phyloP scores from a whole-genome alignment of 306 rosid genomes.

The Vigna mungo region DNA sequence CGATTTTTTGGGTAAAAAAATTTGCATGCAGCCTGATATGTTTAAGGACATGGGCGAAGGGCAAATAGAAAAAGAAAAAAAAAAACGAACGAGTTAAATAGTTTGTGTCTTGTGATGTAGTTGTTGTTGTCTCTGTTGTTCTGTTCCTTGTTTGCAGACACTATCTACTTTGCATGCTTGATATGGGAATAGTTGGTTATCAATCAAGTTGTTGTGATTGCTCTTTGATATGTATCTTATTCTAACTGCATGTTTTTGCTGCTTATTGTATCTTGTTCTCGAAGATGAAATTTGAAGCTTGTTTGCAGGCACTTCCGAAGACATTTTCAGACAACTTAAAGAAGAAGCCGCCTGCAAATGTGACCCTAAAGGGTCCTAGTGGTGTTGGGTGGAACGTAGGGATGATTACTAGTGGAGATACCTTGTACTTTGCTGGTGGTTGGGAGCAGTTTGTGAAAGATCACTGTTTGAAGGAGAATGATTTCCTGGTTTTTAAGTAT shows the following conservation, averaged over 20 bases:
- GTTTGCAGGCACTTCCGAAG: slow-evolving; percentile 68
- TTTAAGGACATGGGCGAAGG: not conserved
- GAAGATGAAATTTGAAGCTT: slow-evolving; percentile 11
- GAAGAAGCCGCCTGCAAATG: slow-evolving; percentile 64
- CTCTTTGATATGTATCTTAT: not conserved
- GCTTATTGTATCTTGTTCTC: slow-evolving; percentile 12
- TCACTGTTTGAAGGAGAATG: slow-evolving; percentile 65
- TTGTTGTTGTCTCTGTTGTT: slow-evolving; percentile 17
- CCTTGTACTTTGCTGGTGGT: slow-evolving; percentile 55
- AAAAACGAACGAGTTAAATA: not conserved
- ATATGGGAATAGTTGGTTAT: slow-evolving; percentile 2
- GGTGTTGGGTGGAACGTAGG: slow-evolving; percentile 67
- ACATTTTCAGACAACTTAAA: slow-evolving; percentile 57
- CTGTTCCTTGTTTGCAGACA: slow-evolving; percentile 13
- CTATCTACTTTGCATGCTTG: not conserved
- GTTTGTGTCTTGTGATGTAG: not conserved
- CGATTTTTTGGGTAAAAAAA: not conserved
- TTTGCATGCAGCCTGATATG: slow-evolving; percentile 8
- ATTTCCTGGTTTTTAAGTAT: slow-evolving; percentile 72
- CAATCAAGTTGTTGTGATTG: not conserved
- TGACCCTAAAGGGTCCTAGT: slow-evolving; percentile 68
- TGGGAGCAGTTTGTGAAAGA: slow-evolving; percentile 71
- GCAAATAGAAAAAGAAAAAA: not conserved
- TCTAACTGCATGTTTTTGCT: not conserved
- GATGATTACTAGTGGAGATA: slow-evolving; percentile 49